A percentile compares a stretch with the other conserved stretches of the same genome.
These are phyloP conservation scores for Coriolopsis trogii DNA, from an alignment of 1,284 basidiomycete species.

Conservation along the genomic window DNA sequence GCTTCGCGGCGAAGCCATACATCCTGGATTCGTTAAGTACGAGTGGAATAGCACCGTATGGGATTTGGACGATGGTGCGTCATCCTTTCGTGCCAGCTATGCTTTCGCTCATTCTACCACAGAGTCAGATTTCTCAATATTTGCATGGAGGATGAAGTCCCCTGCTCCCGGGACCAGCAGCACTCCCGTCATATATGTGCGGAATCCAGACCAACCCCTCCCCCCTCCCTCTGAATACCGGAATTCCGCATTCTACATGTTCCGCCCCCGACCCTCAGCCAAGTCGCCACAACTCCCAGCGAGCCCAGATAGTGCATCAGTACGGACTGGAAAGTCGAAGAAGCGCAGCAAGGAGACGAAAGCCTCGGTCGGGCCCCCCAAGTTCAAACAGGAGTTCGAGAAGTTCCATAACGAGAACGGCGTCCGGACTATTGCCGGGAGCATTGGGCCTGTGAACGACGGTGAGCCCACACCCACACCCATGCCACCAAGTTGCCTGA, in stretches of 20 bases:
- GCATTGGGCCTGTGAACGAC: constrained; percentile 87
- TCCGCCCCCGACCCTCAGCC: constrained; percentile 41
- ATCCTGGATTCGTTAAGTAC: constrained; percentile 81
- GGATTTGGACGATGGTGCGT: constrained; percentile 78
- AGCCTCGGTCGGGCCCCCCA: constrained; percentile 46
- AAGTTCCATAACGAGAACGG: constrained; percentile 91
- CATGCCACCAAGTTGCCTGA: constrained; percentile 10
- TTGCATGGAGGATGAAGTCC: constrained; percentile 67
- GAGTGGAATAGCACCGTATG: constrained; percentile 72
- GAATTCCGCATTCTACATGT: constrained; percentile 73
- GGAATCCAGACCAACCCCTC: constrained; percentile 60
- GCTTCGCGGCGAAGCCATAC: constrained; percentile 60
- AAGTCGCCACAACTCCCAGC: constrained; percentile 32
- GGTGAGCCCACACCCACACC: constrained; percentile 50
- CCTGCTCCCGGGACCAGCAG: constrained; percentile 31
- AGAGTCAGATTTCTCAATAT: constrained; percentile 83
- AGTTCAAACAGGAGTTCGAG: constrained; percentile 79
- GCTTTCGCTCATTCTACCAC: constrained; percentile 1
- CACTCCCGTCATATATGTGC: constrained; percentile 62
- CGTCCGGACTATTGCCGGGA: constrained; percentile 90
- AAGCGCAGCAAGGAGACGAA: constrained; percentile 40
- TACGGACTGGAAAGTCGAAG: constrained; percentile 42
- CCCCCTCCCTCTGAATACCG: constrained; percentile 63
- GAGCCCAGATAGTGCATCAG: constrained; percentile 32
- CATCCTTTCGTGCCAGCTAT: neutral